phyloP scores from a whole-genome alignment of 129 eudicot species.

The Pulicaria dysenterica region DNA sequence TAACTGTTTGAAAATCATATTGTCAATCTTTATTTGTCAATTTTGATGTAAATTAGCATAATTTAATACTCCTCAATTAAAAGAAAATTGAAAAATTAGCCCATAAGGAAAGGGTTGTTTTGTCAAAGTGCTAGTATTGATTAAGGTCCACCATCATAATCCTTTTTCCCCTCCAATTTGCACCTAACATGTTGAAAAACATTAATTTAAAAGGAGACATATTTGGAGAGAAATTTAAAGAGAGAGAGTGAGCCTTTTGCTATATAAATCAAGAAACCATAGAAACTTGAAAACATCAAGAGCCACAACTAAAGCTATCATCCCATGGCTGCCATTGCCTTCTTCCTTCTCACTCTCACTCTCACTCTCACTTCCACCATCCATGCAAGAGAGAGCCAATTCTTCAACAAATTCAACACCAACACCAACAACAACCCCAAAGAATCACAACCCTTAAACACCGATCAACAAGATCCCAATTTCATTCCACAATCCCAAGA shows the following conservation, averaged over 20 bases:
- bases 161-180: conserved; percentile 44
- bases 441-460: conserved; percentile 34
- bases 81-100: conserved; percentile 18
- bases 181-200: conserved; percentile 46
- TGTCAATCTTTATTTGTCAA: neutral
- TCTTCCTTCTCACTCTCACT: conserved; percentile 38
- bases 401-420: conserved; percentile 55
- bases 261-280: conserved; percentile 47
- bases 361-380: conserved; percentile 45
- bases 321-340: conserved; percentile 61
- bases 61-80: neutral
- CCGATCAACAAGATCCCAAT: conserved; percentile 48
- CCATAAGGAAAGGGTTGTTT: conserved; percentile 36
- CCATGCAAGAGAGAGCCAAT: conserved; percentile 77
- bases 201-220: conserved; percentile 19
- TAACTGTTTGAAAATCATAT: neutral
- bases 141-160: conserved; percentile 50
- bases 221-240: conserved; percentile 13
- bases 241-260: conserved; percentile 16
- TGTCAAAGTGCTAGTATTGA: conserved; percentile 38
- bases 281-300: conserved; percentile 26
- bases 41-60: neutral
- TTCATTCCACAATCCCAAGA: conserved; percentile 59
- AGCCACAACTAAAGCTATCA: conserved; percentile 21
- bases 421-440: conserved; percentile 38